Conservation (phyloP, 1,284 basidiomycete species). For the Thelephora terrestris region DNA sequence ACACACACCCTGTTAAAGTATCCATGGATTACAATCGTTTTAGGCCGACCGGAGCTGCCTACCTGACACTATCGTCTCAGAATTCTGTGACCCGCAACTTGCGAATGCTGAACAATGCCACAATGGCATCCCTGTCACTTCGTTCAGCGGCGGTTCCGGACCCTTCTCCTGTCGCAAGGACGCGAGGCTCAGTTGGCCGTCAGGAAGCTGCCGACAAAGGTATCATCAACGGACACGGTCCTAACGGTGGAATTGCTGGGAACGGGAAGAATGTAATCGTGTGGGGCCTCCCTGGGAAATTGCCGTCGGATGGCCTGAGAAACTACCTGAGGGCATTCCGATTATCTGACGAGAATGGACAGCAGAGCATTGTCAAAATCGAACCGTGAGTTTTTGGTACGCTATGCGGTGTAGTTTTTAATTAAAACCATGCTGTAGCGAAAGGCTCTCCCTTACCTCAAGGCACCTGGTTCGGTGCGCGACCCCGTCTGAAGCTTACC, state of each 20-base stretch:
- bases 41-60: conserved; percentile 43
- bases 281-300: conserved; percentile 48
- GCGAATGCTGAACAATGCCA: conserved; percentile 32
- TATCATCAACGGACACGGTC: conserved; percentile 37
- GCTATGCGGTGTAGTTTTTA: background rate
- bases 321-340: conserved; percentile 34
- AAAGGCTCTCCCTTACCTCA: conserved; percentile 18
- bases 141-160: conserved; percentile 2
- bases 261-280: conserved; percentile 45
- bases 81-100: conserved; percentile 25
- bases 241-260: conserved; percentile 37
- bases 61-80: conserved; percentile 38
- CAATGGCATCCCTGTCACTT: conserved; percentile 26
- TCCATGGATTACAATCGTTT: conserved; percentile 50
- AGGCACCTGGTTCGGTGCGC: conserved; percentile 41
- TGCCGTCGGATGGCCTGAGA: conserved; percentile 26
- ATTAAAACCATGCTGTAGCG: conserved; percentile 2
- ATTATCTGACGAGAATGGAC: conserved; percentile 27
- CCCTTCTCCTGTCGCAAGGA: conserved; percentile 13
- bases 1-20: conserved; percentile 28
- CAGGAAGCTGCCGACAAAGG: conserved; percentile 30
- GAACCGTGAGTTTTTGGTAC: conserved; percentile 31
- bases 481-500: conserved; percentile 54
- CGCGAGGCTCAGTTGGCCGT: conserved; percentile 33
- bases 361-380: conserved; percentile 36